Base-by-base conservation (phyloP, 2,329 filamentous ascomycete genomes). In the Corynespora cassiicola region DNA sequence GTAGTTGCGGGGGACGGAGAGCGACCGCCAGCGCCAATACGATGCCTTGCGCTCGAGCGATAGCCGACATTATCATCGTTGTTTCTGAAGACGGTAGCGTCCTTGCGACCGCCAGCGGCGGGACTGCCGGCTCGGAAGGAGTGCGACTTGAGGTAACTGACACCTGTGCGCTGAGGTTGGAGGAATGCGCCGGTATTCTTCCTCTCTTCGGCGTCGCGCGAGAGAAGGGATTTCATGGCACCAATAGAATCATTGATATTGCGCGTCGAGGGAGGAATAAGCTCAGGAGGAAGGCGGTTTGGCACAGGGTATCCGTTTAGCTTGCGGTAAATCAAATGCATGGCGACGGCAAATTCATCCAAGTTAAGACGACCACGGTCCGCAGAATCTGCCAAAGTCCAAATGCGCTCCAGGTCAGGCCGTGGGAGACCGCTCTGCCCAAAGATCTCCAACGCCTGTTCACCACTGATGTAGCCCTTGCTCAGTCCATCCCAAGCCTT, bases 301-400 rank as follows among this genome's bases (percentile, higher is more conserved):
- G 94, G 94, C 20, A 97, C 79, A 2, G 92, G 91, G 61, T 97
- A 97, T 22, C 92, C 92, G 59, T 99, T 97, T 36, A 99, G 79
- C 66, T 95, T 96, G 57, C 94, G 82, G 73, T 99, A 99, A 58
- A 99, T 99, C 71, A 99, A 75, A 78, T 99, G 94, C 94, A 99
- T 99, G 7, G 91, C 90, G 35, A 99, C 92, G 7, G 94, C 91
- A 63, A 99, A 99, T 63, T 99, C 94, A 65, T 99, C 94, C 60
- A 97, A 82, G 58, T 99, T 91, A 19, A 99, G 79, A 39, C 91
- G 87, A 12, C 94, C 94, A 67, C 94, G 94, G 69, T 99, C 96
- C 50, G 91, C 87, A 20, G 91, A 87, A 65, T 99, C 94, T 3
- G 92, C 87, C 42, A 99, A 75, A 7, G 94, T 97, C 94, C 94